Conservation (phyloP, 2,329 filamentous ascomycete genomes). For the Zymoseptoria tritici region DNA sequence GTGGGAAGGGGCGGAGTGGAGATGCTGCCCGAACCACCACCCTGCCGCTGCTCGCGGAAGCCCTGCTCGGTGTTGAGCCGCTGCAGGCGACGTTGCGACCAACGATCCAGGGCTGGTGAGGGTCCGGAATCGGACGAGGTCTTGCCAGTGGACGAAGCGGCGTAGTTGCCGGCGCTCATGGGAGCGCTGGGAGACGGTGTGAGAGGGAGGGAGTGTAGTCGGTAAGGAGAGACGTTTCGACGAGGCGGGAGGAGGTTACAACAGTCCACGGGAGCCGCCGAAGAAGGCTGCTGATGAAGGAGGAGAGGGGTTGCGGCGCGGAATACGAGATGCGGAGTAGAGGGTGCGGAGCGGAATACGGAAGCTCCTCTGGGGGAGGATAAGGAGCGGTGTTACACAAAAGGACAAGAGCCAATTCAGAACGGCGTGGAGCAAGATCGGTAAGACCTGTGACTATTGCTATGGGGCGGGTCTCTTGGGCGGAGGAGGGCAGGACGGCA, state of each 20-base stretch:
- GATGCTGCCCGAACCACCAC: constrained; percentile 15
- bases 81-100: constrained; percentile 32
- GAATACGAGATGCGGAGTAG: background rate
- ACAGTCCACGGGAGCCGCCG: background rate
- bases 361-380: background rate
- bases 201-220: background rate
- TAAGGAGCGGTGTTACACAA: background rate
- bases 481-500: background rate
- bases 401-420: background rate
- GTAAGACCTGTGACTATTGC: too few relatives aligned
- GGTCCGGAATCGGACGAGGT: constrained; percentile 30
- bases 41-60: constrained; percentile 32
- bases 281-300: background rate
- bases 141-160: constrained; percentile 20
- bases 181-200: constrained; percentile 10
- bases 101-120: constrained; percentile 27
- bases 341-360: background rate
- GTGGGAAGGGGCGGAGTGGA: constrained; percentile 17
- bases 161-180: constrained; percentile 23
- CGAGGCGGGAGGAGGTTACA: background rate
- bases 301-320: background rate
- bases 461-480: background rate
- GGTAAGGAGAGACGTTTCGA: background rate
- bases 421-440: background rate
- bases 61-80: constrained; percentile 33